These are phyloP conservation scores for Coemansia sp. DNA, from an alignment of 192 early-diverging fungal genomes.

Conservation along the genomic window DNA sequence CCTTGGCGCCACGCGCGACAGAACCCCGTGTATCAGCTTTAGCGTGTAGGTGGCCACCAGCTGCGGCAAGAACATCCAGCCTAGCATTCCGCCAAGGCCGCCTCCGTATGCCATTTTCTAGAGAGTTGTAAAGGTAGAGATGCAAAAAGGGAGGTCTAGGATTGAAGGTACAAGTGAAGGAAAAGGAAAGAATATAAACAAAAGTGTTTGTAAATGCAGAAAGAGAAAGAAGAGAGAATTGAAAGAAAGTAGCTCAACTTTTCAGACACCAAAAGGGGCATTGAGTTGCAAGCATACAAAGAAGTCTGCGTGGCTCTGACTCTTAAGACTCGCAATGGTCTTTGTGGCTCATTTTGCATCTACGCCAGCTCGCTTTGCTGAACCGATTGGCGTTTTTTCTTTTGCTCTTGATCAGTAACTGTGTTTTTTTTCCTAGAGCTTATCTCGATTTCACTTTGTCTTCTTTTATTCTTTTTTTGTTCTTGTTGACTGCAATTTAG, in stretches of 20 bases:
- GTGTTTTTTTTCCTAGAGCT: too few species aligned
- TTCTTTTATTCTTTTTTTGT: background rate
- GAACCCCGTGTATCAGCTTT: constrained; percentile 26
- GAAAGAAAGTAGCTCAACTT: background rate
- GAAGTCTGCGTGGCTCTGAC: background rate
- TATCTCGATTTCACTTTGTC: background rate
- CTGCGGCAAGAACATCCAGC: constrained; percentile 45
- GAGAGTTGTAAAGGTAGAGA: background rate
- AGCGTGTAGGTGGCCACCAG: constrained; percentile 36
- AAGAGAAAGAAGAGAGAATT: background rate
- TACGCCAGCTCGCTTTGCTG: too few species aligned
- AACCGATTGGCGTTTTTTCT: too few species aligned
- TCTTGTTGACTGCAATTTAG: background rate
- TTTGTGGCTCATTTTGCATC: constrained; percentile 1
- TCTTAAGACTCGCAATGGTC: background rate
- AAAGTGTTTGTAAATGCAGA: background rate
- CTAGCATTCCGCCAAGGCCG: constrained; percentile 33
- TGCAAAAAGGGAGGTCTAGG: background rate
- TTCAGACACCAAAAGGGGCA: background rate
- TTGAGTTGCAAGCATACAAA: background rate
- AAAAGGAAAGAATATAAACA: background rate
- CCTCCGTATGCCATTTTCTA: constrained; percentile 2
- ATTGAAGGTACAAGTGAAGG: background rate
- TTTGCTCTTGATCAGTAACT: too few species aligned
- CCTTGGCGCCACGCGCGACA: constrained; percentile 25